Percentiles rank a stretch among this genome's conserved stretches.
Conservation (phyloP, 2,329 filamentous ascomycete species). For the Penicillium sp. region DNA sequence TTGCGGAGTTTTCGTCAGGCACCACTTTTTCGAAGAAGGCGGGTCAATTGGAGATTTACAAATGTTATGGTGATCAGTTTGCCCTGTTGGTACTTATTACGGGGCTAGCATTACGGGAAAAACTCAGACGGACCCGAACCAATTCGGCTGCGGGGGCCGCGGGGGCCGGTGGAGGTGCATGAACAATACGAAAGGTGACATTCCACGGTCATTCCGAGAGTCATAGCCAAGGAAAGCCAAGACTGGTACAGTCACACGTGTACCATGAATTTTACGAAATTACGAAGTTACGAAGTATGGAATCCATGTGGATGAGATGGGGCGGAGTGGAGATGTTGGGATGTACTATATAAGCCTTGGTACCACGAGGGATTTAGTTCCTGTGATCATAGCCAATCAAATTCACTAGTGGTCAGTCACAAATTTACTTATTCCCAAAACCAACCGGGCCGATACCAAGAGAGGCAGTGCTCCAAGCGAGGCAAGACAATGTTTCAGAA, state of each 20-base stretch:
- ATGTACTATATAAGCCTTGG: neutral
- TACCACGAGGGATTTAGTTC: conserved; percentile 6
- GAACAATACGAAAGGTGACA: neutral
- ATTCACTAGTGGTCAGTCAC: neutral
- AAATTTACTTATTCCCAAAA: neutral
- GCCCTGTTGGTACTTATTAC: conserved; percentile 32
- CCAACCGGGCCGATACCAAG: too few relatives aligned
- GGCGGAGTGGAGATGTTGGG: neutral
- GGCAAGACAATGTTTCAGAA: conserved; percentile 25
- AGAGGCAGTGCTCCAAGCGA: conserved; percentile 1
- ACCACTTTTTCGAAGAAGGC: conserved; percentile 27
- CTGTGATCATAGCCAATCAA: neutral
- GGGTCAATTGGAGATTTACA: conserved; percentile 34
- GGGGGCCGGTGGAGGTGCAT: neutral
- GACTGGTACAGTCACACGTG: neutral
- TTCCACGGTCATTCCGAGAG: neutral
- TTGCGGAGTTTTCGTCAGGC: conserved; percentile 33
- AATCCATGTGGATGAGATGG: neutral
- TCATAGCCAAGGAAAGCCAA: neutral
- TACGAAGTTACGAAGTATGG: neutral
- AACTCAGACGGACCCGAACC: conserved; percentile 17
- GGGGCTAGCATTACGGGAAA: conserved; percentile 27
- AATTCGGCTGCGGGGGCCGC: neutral
- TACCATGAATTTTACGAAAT: neutral
- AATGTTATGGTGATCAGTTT: conserved; percentile 28